Conservation (phyloP, 192 early-diverging fungal genomes). For the Dissophora globulifera region DNA sequence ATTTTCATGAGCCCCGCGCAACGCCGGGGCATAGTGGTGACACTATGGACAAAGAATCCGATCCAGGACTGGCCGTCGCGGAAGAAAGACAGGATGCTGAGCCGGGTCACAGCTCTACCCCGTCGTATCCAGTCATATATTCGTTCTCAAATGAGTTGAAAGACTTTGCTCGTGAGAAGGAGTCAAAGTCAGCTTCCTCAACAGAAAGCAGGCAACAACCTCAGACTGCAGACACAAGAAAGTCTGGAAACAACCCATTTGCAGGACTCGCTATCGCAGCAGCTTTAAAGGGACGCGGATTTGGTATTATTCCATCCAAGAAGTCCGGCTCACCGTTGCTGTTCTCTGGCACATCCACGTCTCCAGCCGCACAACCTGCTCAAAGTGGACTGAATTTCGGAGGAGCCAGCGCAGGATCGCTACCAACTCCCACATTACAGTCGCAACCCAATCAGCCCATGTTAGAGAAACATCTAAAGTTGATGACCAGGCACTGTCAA, state of each 20-base stretch:
- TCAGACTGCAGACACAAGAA: background rate
- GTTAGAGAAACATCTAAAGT: conserved; percentile 13
- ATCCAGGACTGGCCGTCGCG: background rate
- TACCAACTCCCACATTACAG: too few species aligned
- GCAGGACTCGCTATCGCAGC: conserved; percentile 9
- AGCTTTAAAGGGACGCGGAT: conserved; percentile 11
- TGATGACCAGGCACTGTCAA: conserved; percentile 15
- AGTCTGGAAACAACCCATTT: conserved; percentile 10
- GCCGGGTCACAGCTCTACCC: background rate
- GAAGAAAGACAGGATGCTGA: background rate
- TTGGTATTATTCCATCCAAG: conserved; percentile 1
- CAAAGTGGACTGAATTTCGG: too few species aligned
- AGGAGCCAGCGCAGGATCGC: too few species aligned
- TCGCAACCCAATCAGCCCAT: background rate
- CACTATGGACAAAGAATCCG: too few species aligned
- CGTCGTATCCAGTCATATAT: conserved; percentile 30
- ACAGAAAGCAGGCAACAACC: background rate
- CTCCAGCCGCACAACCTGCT: background rate
- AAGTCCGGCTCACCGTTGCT: background rate
- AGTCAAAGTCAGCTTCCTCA: background rate
- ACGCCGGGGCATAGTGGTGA: background rate
- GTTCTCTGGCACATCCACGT: conserved; percentile 5
- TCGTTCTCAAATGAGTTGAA: conserved; percentile 20
- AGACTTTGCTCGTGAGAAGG: background rate
- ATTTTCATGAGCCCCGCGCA: conserved; percentile 16